phyloP scores from a whole-genome alignment of 73 alveolate species.

The Symbiodinium natans region DNA sequence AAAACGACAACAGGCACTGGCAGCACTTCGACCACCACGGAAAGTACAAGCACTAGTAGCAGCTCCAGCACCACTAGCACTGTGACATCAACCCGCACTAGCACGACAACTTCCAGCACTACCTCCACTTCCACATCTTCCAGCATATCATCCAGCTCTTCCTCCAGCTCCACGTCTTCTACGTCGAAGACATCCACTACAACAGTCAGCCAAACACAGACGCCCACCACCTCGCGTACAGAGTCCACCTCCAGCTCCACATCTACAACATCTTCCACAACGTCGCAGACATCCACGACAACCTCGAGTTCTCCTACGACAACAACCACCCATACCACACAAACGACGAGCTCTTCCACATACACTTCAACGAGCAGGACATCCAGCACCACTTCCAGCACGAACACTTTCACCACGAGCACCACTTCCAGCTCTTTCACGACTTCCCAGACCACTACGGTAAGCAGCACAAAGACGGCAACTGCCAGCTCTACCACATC shows the following conservation, averaged over 20 bases:
- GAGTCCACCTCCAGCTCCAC: constrained; percentile 14
- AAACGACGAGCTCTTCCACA: constrained; percentile 5
- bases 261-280: neutral
- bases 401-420: neutral
- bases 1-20: neutral
- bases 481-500: neutral
- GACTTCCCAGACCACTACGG: neutral
- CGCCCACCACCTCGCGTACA: constrained; percentile 10
- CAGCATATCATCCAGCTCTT: neutral
- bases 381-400: constrained; percentile 36
- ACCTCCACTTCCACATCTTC: constrained; percentile 5
- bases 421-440: neutral
- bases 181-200: constrained; percentile 13
- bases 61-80: constrained; percentile 31
- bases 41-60: neutral
- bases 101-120: constrained; percentile 33
- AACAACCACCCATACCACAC: constrained; percentile 2
- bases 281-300: constrained; percentile 11
- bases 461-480: neutral
- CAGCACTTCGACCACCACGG: neutral
- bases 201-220: constrained; percentile 5
- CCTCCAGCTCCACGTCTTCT: constrained; percentile 33
- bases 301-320: neutral
- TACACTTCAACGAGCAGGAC: constrained; percentile 9
- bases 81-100: neutral